phyloP scores from a whole-genome alignment of 352 stramenopile species.

The Phytophthora rubi region DNA sequence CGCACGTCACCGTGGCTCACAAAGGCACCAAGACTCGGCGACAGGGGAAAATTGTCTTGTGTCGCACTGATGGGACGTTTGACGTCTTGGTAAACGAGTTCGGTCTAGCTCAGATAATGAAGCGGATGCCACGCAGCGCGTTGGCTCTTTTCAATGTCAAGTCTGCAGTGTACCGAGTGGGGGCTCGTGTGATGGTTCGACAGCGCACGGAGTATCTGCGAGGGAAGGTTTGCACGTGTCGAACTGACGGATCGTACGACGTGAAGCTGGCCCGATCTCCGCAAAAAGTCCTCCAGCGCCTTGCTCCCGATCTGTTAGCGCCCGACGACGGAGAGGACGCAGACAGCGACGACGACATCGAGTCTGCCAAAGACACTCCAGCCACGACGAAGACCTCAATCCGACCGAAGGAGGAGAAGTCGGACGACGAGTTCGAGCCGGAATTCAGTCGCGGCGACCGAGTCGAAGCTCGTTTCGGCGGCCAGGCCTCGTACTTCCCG shows the following conservation, averaged over 20 bases:
- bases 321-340: constrained; percentile 49
- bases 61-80: constrained; percentile 64
- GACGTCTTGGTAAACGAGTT: constrained; percentile 66
- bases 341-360: constrained; percentile 30
- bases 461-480: constrained; percentile 72
- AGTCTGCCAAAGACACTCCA: constrained; percentile 19
- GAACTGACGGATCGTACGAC: constrained; percentile 64
- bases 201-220: constrained; percentile 63
- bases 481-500: constrained; percentile 50
- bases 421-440: constrained; percentile 49
- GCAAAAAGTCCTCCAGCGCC: constrained; percentile 37
- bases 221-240: constrained; percentile 45
- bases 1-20: constrained; percentile 46
- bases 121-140: constrained; percentile 39
- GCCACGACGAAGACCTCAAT: constrained; percentile 26
- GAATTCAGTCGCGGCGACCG: constrained; percentile 63
- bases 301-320: constrained; percentile 54
- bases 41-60: constrained; percentile 55
- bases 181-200: constrained; percentile 56
- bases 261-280: constrained; percentile 38
- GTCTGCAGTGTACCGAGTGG: constrained; percentile 43
- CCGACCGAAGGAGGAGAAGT: constrained; percentile 22
- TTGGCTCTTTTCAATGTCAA: constrained; percentile 33
- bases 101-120: constrained; percentile 46
- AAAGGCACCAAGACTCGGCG: constrained; percentile 61